Base-by-base conservation (phyloP, 306 rosid genomes). In the Ochetophila trinervis region DNA sequence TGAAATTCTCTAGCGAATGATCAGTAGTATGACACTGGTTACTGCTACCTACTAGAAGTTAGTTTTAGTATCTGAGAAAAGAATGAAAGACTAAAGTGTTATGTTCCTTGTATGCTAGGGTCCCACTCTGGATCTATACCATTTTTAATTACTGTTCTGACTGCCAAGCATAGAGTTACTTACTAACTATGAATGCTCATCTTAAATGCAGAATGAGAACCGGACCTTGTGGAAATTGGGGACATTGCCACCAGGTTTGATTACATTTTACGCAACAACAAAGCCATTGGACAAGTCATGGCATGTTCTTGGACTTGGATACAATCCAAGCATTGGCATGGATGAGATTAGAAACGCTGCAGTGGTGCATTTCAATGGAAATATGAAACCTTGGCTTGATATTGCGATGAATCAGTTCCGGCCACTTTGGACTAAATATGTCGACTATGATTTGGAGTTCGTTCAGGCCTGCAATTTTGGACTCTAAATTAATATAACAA, bases 381-480 rank as follows among this genome's bases (percentile, higher is more conserved):
- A 89, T 66, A 80, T 89, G 96, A 89, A 89, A 59, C 96, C 96
- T 36, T 89, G 96, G 96, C 96, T 89, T 20, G 96, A 89, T 73
- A 89, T 89, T 68, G 96, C 93, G 54, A 89, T 89, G 93, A 79
- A 70, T 60, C 93, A 82, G 70, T 89, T 84, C 82, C 68, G 72
- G 78, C 93, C 93, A 57, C 85, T 86, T 66, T 91, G 97, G 97
- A 74, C 88, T 11, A 91, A 88, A 75, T 89, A 83, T 54, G 97
- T 91, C 16, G 94, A 85, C 72, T 84, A 83, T 51, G 88, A 81
- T 22, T 62, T 86, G 69, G 97, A 91, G 36, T 86, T 91, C 53
- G 85, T 91, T 65, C 96, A 86, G 65, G 86, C 87, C 70, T 91
- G 97, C 83, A 91, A 88, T 80, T 89, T 91, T 60, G 97, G 96